phyloP scores from a whole-genome alignment of 202 grass and related monocot genomes.

The Setaria viridis region DNA sequence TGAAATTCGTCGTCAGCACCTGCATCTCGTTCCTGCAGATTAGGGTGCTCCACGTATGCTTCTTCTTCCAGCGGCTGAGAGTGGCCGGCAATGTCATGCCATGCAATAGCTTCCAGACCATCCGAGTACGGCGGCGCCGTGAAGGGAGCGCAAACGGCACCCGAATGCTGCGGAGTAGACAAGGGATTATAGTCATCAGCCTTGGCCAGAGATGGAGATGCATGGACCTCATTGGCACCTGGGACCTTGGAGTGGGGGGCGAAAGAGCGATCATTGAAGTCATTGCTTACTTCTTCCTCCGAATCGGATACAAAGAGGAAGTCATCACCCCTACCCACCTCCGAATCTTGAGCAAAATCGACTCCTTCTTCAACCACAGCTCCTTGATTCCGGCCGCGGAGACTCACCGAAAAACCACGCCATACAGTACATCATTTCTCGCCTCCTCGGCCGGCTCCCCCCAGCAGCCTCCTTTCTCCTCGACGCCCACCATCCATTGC shows the following conservation, averaged over 20 bases:
- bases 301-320: neutral
- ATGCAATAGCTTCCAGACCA: no score
- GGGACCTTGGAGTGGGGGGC: neutral
- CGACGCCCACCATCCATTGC: neutral
- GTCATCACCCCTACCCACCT: neutral
- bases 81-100: no score
- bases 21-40: no score
- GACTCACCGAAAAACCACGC: neutral
- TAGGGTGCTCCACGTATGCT: no score
- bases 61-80: no score
- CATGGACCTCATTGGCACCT: neutral
- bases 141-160: no score
- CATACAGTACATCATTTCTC: accelerated
- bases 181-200: no score
- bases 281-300: neutral
- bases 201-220: no score
- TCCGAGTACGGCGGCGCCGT: no score
- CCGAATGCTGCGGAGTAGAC: no score
- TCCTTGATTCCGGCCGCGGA: neutral
- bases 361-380: neutral
- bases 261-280: neutral
- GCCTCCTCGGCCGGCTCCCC: neutral
- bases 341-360: neutral
- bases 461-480: neutral
- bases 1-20: no score